These are phyloP conservation scores for Darksidea phi DNA, from an alignment of 495 filamentous ascomycete genomes.

Conservation along the genomic window DNA sequence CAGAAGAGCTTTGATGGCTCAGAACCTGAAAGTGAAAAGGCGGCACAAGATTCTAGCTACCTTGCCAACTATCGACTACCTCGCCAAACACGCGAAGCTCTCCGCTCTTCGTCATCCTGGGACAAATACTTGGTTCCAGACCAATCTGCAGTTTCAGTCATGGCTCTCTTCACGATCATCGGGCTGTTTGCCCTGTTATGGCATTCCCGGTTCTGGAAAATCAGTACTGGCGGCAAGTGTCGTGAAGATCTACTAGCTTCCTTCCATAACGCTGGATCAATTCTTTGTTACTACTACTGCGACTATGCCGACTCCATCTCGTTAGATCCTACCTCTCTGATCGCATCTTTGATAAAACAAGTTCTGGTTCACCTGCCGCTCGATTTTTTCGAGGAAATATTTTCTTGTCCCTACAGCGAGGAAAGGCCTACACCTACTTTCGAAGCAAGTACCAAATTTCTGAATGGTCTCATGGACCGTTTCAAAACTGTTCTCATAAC, in stretches of 20 bases:
- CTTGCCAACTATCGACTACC: slow-evolving; percentile 20
- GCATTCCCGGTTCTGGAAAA: slow-evolving; percentile 34
- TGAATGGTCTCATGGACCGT: neutral
- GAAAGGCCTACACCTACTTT: neutral
- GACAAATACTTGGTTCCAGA: slow-evolving; percentile 23
- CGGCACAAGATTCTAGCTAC: slow-evolving; percentile 16
- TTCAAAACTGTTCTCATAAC: slow-evolving; percentile 18
- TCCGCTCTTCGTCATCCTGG: slow-evolving; percentile 15
- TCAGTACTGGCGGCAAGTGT: slow-evolving; percentile 26
- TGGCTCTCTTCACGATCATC: neutral
- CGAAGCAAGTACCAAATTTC: neutral
- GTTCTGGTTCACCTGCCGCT: slow-evolving; percentile 8
- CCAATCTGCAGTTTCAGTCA: neutral
- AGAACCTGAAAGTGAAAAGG: slow-evolving; percentile 12
- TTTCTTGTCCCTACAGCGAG: slow-evolving; percentile 1
- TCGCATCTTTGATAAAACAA: slow-evolving; percentile 20
- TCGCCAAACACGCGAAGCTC: slow-evolving; percentile 14
- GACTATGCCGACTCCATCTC: slow-evolving; percentile 25
- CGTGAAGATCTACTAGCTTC: slow-evolving; percentile 3
- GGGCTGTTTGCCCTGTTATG: slow-evolving; percentile 21
- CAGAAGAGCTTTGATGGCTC: slow-evolving; percentile 8
- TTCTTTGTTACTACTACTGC: slow-evolving; percentile 29
- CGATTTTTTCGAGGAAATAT: slow-evolving; percentile 6
- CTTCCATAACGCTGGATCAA: neutral
- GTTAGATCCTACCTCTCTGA: slow-evolving; percentile 9